These are phyloP conservation scores for Uncinocarpus reesii DNA, from an alignment of 2,329 filamentous ascomycete genomes.

Conservation along the genomic window DNA sequence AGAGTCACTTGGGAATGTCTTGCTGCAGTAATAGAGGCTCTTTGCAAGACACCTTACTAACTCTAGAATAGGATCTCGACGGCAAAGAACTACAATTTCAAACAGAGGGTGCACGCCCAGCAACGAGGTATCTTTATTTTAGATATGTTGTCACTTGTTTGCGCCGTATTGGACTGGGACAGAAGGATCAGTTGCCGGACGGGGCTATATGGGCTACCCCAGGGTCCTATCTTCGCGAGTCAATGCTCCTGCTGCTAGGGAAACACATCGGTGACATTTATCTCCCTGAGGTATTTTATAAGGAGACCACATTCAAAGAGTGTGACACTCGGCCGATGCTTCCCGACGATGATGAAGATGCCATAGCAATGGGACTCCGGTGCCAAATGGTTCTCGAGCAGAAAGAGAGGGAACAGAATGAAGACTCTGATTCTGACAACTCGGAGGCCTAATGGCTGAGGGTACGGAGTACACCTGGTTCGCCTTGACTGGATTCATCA, in stretches of 20 bases:
- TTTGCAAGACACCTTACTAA: not conserved
- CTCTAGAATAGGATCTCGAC: conserved; percentile 3
- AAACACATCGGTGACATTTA: not conserved
- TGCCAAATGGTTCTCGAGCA: too few relatives aligned
- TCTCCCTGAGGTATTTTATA: not conserved
- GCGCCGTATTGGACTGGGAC: not conserved
- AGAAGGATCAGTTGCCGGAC: not conserved
- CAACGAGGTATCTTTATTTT: conserved; percentile 11
- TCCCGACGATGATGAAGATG: not conserved
- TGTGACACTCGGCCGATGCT: not conserved
- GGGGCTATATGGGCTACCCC: not conserved
- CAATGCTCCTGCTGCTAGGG: not conserved
- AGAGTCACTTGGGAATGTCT: too few relatives aligned
- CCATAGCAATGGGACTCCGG: too few relatives aligned
- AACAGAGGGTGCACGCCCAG: conserved; percentile 4
- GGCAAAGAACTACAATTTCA: conserved; percentile 1
- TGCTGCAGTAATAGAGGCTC: too few relatives aligned
- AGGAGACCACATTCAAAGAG: not conserved
- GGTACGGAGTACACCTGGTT: too few relatives aligned
- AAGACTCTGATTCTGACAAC: too few relatives aligned
- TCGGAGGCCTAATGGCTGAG: too few relatives aligned
- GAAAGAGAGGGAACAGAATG: too few relatives aligned
- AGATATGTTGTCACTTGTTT: conserved; percentile 4
- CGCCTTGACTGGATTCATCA: too few relatives aligned
- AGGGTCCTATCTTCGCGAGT: conserved; percentile 3